Evolutionary conservation across 768 basidiomycete genomes (phyloP).

Genomic region (Scleroderma citrinum): DNA sequence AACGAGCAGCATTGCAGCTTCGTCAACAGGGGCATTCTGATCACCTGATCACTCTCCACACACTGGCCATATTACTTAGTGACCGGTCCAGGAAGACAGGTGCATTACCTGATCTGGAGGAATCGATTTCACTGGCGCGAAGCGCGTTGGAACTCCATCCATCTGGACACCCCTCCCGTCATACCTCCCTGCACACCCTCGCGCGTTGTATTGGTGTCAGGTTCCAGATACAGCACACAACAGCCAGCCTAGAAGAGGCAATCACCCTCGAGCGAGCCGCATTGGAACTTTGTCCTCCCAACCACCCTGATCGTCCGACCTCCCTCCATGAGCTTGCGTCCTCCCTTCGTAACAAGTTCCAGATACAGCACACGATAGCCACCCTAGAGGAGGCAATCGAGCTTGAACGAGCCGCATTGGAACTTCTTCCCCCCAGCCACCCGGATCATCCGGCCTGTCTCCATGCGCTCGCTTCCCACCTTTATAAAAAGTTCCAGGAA

Average conservation of each 20-base stretch:
- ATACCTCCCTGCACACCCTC: not conserved
- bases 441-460: not conserved
- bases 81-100: not conserved
- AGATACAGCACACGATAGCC: not conserved
- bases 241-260: not conserved
- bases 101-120: not conserved
- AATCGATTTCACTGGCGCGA: not conserved
- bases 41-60: not conserved
- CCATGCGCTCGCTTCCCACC: not conserved
- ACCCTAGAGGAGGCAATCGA: not conserved
- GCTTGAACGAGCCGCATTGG: not conserved
- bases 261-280: not conserved
- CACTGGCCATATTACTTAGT: conserved; percentile 1
- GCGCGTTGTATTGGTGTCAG: not conserved
- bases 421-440: not conserved
- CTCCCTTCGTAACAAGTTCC: conserved; percentile 35
- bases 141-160: not conserved
- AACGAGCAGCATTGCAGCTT: conserved; percentile 6
- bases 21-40: conserved; percentile 5
- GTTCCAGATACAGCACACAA: no score
- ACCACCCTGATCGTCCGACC: not conserved
- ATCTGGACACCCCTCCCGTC: not conserved
- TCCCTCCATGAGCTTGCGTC: not conserved
- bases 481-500: not conserved
- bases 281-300: not conserved